phyloP scores from a whole-genome alignment of 2,329 filamentous ascomycete genomes.

The Ophiostoma quercus region DNA sequence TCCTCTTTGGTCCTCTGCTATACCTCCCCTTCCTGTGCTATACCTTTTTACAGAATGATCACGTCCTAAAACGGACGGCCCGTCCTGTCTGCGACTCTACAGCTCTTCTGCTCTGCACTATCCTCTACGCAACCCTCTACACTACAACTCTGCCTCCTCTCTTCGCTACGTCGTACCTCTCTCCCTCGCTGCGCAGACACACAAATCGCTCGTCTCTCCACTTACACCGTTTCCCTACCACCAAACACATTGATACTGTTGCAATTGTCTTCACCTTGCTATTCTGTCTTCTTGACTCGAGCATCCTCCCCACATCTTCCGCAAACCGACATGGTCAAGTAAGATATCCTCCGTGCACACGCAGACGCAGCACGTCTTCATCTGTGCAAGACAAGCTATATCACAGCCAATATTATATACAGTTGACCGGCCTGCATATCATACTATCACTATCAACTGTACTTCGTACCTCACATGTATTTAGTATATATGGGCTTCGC shows the following conservation, averaged over 20 bases:
- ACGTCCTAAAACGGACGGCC: slow-evolving; percentile 4
- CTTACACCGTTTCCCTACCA: slow-evolving; percentile 19
- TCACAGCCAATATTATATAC: neutral
- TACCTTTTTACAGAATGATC: slow-evolving; percentile 14
- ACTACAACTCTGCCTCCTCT: neutral
- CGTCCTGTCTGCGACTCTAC: neutral
- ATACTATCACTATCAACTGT: neutral
- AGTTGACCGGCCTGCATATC: slow-evolving; percentile 1
- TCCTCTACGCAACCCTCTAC: neutral
- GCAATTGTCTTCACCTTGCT: neutral
- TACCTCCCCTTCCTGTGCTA: neutral
- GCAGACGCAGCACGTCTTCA: neutral
- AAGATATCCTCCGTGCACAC: slow-evolving; percentile 6
- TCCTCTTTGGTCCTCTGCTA: slow-evolving; percentile 17
- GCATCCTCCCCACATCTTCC: neutral
- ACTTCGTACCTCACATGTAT: neutral
- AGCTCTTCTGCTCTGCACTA: neutral
- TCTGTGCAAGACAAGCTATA: slow-evolving; percentile 1
- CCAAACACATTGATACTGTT: neutral
- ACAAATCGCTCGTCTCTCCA: slow-evolving; percentile 18
- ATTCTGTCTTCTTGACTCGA: neutral
- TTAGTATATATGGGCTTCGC: neutral
- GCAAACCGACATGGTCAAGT: neutral
- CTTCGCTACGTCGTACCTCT: neutral
- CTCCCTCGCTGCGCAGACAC: slow-evolving; percentile 1